Base-by-base conservation (phyloP, 1,284 basidiomycete genomes). In the Hypsizygus ulmarius region DNA sequence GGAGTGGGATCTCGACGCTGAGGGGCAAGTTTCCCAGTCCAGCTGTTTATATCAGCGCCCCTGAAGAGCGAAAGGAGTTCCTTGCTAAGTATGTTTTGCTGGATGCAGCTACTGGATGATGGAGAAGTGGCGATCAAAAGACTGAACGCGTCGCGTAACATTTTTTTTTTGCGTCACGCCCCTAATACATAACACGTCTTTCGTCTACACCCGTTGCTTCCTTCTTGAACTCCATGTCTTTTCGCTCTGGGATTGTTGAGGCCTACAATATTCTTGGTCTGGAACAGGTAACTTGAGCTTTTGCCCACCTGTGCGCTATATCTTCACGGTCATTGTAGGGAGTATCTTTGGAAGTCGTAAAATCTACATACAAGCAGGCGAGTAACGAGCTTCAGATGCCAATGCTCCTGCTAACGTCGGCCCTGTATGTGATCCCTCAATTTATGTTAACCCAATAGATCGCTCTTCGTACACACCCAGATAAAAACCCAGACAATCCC, bases 381-480 rank as follows among this genome's bases (percentile, higher is more conserved):
- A 39, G 45, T 40, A 14, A 11, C 35, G 18, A 38, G 45, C 45
- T 30, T 39, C 46, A 14, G 50, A 16, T 25, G 21, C 3, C 21
- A 25, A 25, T 25, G 21, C 21, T 25, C 7, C 21, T 7, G 21
- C 21, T 25, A 25, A 25, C 21, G 21, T 7, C 21, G 7, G 25
- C 19, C 28, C 35, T 3, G 19, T 7, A 11, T 28, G 6, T 14
- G 42, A 10, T 43, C 6, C 25, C 12, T 14, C 6, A 11, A 5
- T 30, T n/a, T 32, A 34, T 29, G 5, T 16, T 38, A 8, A 25
- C 21, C 3, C 9, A 48, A n/a, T 52, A 86, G 82, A 64, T 79
- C 47, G 84, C 84, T 7, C 69, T 88, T 21, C 73, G 72, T 28
- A 82, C 79, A 0, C 87, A 89, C 64, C 86, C 87, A 5, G 87